These are phyloP conservation scores for Xylariaceae sp. DNA, from an alignment of 2,329 filamentous ascomycete species.

Conservation along the genomic window DNA sequence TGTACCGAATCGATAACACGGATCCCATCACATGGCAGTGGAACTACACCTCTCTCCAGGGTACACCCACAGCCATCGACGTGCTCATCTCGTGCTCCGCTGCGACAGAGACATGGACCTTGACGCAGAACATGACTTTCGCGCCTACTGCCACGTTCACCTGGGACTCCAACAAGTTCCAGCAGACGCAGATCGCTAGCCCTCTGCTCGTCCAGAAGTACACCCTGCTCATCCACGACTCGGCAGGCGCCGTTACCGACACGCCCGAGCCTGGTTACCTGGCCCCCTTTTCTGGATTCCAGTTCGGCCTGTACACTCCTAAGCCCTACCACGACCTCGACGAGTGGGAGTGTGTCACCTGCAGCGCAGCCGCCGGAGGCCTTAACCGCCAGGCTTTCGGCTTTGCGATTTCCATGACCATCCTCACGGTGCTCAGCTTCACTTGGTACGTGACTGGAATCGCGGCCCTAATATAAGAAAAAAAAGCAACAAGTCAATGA, in stretches of 20 bases:
- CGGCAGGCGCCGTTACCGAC: slow-evolving; percentile 47
- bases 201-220: slow-evolving; percentile 52
- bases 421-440: slow-evolving; percentile 54
- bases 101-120: slow-evolving; percentile 51
- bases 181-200: slow-evolving; percentile 40
- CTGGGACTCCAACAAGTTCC: slow-evolving; percentile 53
- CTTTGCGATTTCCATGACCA: slow-evolving; percentile 49
- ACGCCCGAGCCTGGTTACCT: slow-evolving; percentile 52
- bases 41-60: slow-evolving; percentile 60
- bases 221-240: slow-evolving; percentile 58
- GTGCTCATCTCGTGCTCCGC: slow-evolving; percentile 52
- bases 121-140: slow-evolving; percentile 60
- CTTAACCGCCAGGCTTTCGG: slow-evolving; percentile 45
- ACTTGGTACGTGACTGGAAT: slow-evolving; percentile 59
- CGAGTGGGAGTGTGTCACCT: slow-evolving; percentile 54
- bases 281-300: slow-evolving; percentile 42
- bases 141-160: slow-evolving; percentile 45
- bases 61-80: slow-evolving; percentile 55
- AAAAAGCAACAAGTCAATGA: neutral
- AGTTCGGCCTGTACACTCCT: slow-evolving; percentile 54
- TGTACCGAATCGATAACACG: slow-evolving; percentile 55
- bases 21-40: slow-evolving; percentile 53
- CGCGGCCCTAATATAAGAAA: slow-evolving; percentile 31
- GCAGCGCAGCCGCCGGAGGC: slow-evolving; percentile 47
- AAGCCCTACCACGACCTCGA: slow-evolving; percentile 46